Evolutionary conservation across 495 filamentous ascomycete genomes (phyloP), one percentile per base, ranked within the genome.

Genomic region (Hypoxylon perforatum): DNA sequence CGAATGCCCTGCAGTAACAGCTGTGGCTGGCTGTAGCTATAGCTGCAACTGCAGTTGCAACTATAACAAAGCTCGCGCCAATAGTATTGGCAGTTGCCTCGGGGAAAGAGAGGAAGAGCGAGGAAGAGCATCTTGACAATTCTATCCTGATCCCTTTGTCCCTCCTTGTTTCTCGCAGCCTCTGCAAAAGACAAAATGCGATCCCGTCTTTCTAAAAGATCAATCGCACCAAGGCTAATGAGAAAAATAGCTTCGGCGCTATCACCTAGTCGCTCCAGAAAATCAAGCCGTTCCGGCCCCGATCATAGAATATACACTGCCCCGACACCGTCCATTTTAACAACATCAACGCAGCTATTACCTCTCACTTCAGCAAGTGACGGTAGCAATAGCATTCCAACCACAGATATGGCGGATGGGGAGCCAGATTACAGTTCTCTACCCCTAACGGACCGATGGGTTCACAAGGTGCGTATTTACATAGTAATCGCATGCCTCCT

Each of bases 351-450:
- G 49, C 38, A 15, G 14, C 38, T 21, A 46, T 11, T 19, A 5
- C 9, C 10, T 36, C 11, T 14, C 50, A 4, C 12, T 44, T 8
- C 54, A 19, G 22, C 53, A n/a, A 52, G 35, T n/a, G 30, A 36
- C 14, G 44, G 35, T 18, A 53, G 35, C 64, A 41, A 46, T 18
- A 53, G 35, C 64, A 41, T 42, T 49, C 58, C 63, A 52, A 67
- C 53, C 64, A 71, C 53, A 57, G 57, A 47, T 18, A 91, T 91
- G 88, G 87, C 86, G 15, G 88, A 91, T 55, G 74, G 78, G 70
- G 91, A 94, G 75, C 91, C 94, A 64, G 93, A 97, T 74, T 96
- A 90, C 74, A 91, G 87, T 77, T 85, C 88, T 64, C 80, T 97
- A 46, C 90, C 94, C 12, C 78, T 97, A 39, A 84, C 88, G 8